Conservation (phyloP, 2,329 filamentous ascomycete species). For the Microdochium trichocladiopsis region DNA sequence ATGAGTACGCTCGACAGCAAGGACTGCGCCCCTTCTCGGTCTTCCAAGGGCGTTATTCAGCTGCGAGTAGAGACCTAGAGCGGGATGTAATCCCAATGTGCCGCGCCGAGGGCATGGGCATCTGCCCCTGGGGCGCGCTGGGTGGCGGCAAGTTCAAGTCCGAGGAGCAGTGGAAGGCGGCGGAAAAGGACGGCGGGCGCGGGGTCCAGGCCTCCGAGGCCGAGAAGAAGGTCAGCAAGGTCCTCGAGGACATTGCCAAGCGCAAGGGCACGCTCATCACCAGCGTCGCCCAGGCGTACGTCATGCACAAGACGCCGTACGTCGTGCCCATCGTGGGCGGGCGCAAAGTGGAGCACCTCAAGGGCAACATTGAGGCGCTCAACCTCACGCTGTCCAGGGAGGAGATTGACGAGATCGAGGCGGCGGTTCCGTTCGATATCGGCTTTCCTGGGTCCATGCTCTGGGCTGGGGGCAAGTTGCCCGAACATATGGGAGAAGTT, state of each 20-base stretch:
- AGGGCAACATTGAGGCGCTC: slow-evolving; percentile 49
- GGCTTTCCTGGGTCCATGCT: slow-evolving; percentile 46
- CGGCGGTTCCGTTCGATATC: slow-evolving; percentile 41
- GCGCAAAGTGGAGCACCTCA: slow-evolving; percentile 42
- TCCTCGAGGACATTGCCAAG: slow-evolving; percentile 52
- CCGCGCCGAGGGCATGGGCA: slow-evolving; percentile 36
- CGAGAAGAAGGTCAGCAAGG: slow-evolving; percentile 43
- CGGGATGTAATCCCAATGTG: slow-evolving; percentile 35
- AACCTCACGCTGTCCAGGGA: slow-evolving; percentile 38
- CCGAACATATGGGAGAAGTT: neutral
- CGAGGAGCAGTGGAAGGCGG: slow-evolving; percentile 12
- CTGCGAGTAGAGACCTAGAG: slow-evolving; percentile 26
- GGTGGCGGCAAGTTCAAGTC: slow-evolving; percentile 45
- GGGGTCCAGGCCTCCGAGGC: slow-evolving; percentile 39
- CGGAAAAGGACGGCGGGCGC: slow-evolving; percentile 18
- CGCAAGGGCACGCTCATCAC: slow-evolving; percentile 39
- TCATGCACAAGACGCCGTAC: slow-evolving; percentile 41
- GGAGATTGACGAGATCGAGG: slow-evolving; percentile 48
- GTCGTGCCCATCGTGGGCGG: slow-evolving; percentile 48
- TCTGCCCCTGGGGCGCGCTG: slow-evolving; percentile 54
- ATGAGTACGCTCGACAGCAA: slow-evolving; percentile 26
- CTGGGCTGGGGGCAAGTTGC: slow-evolving; percentile 13
- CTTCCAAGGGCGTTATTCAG: slow-evolving; percentile 32
- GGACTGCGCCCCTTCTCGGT: slow-evolving; percentile 28
- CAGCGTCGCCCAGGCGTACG: slow-evolving; percentile 46